These are phyloP conservation scores for Calonectria hongkongensis DNA, from an alignment of 2,329 filamentous ascomycete genomes.

Conservation along the genomic window DNA sequence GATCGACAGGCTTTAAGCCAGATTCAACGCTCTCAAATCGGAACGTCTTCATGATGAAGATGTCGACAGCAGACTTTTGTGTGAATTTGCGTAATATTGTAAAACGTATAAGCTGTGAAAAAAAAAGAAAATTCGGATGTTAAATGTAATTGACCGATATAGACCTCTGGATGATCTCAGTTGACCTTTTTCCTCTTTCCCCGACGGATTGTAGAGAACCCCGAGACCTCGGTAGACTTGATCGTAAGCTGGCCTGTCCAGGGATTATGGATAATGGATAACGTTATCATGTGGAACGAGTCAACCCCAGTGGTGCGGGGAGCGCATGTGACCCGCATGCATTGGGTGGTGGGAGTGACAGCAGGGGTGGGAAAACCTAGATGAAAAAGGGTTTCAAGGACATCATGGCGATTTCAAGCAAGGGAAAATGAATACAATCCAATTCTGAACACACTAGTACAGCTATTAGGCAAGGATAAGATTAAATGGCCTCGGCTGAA, in stretches of 20 bases:
- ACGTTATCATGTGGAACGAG: slow-evolving; percentile 1
- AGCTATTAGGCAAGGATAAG: too few relatives aligned
- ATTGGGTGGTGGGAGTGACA: not conserved
- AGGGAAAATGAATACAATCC: too few relatives aligned
- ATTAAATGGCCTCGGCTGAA: too few relatives aligned
- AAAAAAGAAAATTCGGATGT: too few relatives aligned
- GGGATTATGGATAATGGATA: not conserved
- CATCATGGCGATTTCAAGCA: too few relatives aligned
- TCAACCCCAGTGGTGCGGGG: not conserved
- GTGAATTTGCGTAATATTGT: not conserved
- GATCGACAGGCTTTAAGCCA: slow-evolving; percentile 21
- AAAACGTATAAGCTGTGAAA: not conserved
- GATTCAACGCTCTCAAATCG: slow-evolving; percentile 14
- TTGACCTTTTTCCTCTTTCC: not conserved
- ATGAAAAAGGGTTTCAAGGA: not conserved
- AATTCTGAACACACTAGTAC: too few relatives aligned
- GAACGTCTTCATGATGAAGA: slow-evolving; percentile 39
- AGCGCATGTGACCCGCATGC: not conserved
- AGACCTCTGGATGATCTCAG: too few relatives aligned
- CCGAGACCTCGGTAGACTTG: not conserved
- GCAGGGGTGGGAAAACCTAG: not conserved
- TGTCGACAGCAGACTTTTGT: not conserved
- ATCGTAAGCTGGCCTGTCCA: not conserved
- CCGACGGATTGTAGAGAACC: not conserved
- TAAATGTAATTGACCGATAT: too few relatives aligned